Percentiles rank a stretch among this genome's conserved stretches.
These are phyloP conservation scores for Nasturtium officinale DNA, from an alignment of 345 rosid species.

Conservation along the genomic window DNA sequence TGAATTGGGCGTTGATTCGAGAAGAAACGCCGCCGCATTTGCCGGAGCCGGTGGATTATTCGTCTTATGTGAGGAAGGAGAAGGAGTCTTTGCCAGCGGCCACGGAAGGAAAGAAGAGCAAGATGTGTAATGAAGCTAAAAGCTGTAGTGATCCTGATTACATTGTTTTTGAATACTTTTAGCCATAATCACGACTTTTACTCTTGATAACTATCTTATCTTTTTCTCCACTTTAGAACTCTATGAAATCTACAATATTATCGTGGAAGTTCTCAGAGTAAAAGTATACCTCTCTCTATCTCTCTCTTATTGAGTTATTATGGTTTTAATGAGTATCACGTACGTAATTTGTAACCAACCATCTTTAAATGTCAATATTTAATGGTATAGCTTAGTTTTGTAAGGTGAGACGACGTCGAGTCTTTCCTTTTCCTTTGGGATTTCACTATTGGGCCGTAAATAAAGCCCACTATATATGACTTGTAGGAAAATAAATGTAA, in stretches of 20 bases:
- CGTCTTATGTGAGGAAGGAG: conserved; percentile 16
- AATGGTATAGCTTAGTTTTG: too few species aligned
- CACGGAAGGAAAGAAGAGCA: conserved; percentile 1
- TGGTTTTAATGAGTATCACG: too few species aligned
- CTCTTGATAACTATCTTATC: neutral
- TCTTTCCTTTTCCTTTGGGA: neutral
- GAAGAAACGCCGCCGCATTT: conserved; percentile 38
- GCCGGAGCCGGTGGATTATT: conserved; percentile 43
- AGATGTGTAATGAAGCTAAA: conserved; percentile 8
- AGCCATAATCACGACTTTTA: neutral
- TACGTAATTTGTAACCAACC: too few species aligned
- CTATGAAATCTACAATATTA: neutral
- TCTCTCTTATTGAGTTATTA: too few species aligned
- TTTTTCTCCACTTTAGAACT: neutral
- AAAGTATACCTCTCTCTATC: too few species aligned
- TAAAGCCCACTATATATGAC: neutral
- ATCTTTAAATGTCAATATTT: too few species aligned
- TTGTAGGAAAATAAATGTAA: neutral
- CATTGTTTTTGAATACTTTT: conserved; percentile 41
- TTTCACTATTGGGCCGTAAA: neutral
- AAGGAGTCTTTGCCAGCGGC: conserved; percentile 29
- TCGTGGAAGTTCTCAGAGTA: neutral
- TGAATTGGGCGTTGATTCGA: conserved; percentile 63
- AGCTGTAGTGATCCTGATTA: conserved; percentile 38
- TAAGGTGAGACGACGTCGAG: neutral